phyloP scores from a whole-genome alignment of 441 rosid genomes.

The Syzygium syzygioides region DNA sequence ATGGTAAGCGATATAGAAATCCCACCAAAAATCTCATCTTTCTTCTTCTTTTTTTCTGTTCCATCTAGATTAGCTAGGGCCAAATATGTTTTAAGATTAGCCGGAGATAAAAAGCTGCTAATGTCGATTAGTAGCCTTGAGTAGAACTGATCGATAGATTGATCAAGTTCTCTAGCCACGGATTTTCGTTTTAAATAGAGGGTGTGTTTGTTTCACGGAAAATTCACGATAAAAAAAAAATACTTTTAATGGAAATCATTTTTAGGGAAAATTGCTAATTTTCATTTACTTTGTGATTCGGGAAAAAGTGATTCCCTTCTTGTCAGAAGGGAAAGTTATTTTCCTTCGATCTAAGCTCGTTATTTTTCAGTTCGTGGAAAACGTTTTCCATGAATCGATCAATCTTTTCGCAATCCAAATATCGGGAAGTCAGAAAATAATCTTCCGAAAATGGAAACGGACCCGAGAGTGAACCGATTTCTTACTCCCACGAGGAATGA shows the following conservation, averaged over 20 bases:
- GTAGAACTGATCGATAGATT: background rate
- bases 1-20: background rate
- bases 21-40: no score
- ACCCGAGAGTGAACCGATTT: background rate
- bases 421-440: background rate
- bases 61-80: background rate
- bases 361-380: no score
- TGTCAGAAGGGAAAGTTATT: no score
- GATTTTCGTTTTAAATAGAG: background rate
- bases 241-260: no score
- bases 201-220: background rate
- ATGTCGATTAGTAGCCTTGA: background rate
- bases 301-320: background rate
- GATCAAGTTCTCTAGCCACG: background rate
- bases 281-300: no score
- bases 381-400: background rate
- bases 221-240: background rate
- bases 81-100: background rate
- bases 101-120: background rate
- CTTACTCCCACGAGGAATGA: background rate
- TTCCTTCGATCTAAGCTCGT: no score
- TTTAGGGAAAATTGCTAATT: no score
- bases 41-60: no score
- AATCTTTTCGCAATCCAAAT: background rate
- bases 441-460: no score